Evolutionary conservation across 2,329 filamentous ascomycete genomes (phyloP).

Genomic region (Neonectria coccinea): DNA sequence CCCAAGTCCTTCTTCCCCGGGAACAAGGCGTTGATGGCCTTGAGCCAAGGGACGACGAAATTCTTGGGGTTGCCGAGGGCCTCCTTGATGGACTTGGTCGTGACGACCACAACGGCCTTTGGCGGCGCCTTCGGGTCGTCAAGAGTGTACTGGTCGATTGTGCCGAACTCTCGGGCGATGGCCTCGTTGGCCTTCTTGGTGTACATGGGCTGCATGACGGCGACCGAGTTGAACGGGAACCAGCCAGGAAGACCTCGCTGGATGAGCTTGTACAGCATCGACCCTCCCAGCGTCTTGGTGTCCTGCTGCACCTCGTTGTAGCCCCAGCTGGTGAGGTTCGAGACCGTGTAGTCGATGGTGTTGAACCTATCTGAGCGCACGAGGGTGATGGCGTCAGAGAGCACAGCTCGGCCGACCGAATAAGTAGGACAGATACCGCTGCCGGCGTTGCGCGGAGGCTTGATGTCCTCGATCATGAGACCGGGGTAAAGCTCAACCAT

Average conservation of each 20-base stretch:
- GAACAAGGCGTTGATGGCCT: constrained; percentile 49
- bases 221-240: constrained; percentile 57
- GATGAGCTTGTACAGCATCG: constrained; percentile 60
- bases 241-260: constrained; percentile 58
- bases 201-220: constrained; percentile 60
- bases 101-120: constrained; percentile 44
- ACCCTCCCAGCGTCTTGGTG: constrained; percentile 54
- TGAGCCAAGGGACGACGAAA: constrained; percentile 52
- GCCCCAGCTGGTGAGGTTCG: constrained; percentile 58
- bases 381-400: constrained; percentile 70
- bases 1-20: constrained; percentile 52
- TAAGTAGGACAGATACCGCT: constrained; percentile 53
- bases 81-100: constrained; percentile 47
- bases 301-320: constrained; percentile 50
- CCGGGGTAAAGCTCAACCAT: constrained; percentile 78
- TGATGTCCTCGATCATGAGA: constrained; percentile 70
- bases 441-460: constrained; percentile 63
- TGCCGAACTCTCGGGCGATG: constrained; percentile 55
- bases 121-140: constrained; percentile 52
- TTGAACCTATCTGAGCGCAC: constrained; percentile 71
- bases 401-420: constrained; percentile 65
- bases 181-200: constrained; percentile 55
- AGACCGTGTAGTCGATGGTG: constrained; percentile 60
- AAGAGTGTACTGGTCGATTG: constrained; percentile 44
- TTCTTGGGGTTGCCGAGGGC: constrained; percentile 48